phyloP scores from a whole-genome alignment of 2,329 filamentous ascomycete genomes.

The Macrophomina tecta region DNA sequence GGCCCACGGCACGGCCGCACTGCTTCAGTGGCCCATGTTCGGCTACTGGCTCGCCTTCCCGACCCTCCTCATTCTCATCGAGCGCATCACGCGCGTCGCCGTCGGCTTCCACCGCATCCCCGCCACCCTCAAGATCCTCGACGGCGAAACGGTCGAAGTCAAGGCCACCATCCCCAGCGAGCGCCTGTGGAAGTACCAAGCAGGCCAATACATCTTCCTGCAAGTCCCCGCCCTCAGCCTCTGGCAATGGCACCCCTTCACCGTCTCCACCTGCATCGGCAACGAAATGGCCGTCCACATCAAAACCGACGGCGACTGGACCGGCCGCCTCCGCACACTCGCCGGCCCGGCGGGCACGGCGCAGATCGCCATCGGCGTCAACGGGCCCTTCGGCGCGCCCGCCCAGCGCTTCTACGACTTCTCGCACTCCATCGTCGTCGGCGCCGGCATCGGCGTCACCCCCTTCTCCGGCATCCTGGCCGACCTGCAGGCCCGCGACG shows the following conservation, averaged over 20 bases:
- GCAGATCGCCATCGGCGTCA: conserved; percentile 59
- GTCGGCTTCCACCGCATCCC: conserved; percentile 57
- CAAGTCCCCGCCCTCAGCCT: conserved; percentile 60
- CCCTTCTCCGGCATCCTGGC: conserved; percentile 64
- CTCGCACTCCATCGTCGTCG: conserved; percentile 53
- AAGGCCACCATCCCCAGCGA: conserved; percentile 56
- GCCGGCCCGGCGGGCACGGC: conserved; percentile 45
- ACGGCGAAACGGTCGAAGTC: conserved; percentile 60
- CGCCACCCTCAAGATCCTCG: conserved; percentile 57
- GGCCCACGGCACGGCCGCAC: conserved; percentile 58
- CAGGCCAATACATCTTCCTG: conserved; percentile 64
- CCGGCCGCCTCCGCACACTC: conserved; percentile 52
- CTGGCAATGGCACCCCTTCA: conserved; percentile 67
- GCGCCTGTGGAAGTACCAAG: conserved; percentile 59
- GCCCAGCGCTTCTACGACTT: conserved; percentile 66
- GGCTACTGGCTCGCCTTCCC: conserved; percentile 64
- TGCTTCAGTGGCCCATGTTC: conserved; percentile 63
- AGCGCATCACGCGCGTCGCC: conserved; percentile 54
- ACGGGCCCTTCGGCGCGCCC: conserved; percentile 64
- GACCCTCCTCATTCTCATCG: conserved; percentile 57
- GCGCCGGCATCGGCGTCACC: conserved; percentile 56
- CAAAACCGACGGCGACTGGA: conserved; percentile 66
- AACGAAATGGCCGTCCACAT: conserved; percentile 62
- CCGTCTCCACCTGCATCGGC: conserved; percentile 61
- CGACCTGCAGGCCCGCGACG: conserved; percentile 54